Conservation (phyloP, 2,329 filamentous ascomycete genomes). For the Periconia digitata region DNA sequence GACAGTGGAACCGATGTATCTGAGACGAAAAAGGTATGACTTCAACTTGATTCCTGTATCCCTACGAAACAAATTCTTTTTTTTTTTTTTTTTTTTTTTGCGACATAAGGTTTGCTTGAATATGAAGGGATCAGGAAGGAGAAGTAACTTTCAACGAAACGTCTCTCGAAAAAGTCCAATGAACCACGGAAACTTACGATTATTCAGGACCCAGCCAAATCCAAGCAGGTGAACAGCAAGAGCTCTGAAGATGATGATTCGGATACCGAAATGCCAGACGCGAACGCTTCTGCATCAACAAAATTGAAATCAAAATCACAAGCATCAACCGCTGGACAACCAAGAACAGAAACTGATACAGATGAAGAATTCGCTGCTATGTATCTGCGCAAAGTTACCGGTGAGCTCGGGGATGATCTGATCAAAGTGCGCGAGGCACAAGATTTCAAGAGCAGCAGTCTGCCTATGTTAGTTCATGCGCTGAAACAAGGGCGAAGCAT, state of each 20-base stretch:
- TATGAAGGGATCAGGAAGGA: slow-evolving; percentile 2
- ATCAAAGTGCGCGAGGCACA: slow-evolving; percentile 68
- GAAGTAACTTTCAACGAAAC: too few species aligned
- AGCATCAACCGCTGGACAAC: slow-evolving; percentile 3
- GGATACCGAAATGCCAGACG: slow-evolving; percentile 24
- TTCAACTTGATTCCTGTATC: too few species aligned
- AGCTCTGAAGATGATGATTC: slow-evolving; percentile 16
- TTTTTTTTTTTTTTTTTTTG: too few species aligned
- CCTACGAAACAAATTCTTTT: too few species aligned
- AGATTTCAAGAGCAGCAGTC: slow-evolving; percentile 67
- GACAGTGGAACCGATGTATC: slow-evolving; percentile 34
- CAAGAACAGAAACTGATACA: background rate
- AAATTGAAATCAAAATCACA: slow-evolving; percentile 1
- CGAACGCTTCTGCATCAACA: background rate
- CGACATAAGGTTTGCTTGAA: too few species aligned
- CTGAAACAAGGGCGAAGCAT: slow-evolving; percentile 67
- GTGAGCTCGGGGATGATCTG: slow-evolving; percentile 73
- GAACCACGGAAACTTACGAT: too few species aligned
- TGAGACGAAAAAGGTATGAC: slow-evolving; percentile 15
- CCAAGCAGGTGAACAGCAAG: slow-evolving; percentile 5
- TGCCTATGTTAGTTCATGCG: slow-evolving; percentile 67
- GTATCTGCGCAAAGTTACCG: slow-evolving; percentile 69
- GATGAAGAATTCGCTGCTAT: slow-evolving; percentile 58
- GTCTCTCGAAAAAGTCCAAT: too few species aligned
- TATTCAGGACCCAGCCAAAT: too few species aligned